Percentiles rank a stretch among this genome's conserved stretches.
Conservation (phyloP, 2,329 filamentous ascomycete species). For the Calonectria pauciramosa region DNA sequence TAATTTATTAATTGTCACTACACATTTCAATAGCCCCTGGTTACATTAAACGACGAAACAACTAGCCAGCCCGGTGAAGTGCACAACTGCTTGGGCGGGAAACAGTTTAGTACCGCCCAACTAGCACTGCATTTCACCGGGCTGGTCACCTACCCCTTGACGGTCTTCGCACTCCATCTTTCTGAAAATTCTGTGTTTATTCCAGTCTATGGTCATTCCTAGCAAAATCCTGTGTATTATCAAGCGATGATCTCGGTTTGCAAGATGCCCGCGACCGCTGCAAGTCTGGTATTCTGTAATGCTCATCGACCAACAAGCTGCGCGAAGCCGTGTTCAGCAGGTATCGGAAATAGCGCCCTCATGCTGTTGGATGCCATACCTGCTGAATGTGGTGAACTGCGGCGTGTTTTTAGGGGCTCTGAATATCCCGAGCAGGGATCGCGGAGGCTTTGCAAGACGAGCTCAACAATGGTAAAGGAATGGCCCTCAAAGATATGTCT, state of each 20-base stretch:
- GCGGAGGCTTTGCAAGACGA: not conserved
- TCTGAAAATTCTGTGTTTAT: not conserved
- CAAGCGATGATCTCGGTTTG: not conserved
- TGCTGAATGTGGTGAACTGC: not conserved
- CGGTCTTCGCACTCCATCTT: not conserved
- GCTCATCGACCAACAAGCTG: not conserved
- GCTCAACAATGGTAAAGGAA: not conserved
- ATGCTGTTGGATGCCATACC: not conserved
- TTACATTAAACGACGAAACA: not conserved
- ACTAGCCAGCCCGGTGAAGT: not conserved
- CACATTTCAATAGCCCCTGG: not conserved
- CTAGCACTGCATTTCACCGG: not conserved
- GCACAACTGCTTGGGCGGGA: not conserved
- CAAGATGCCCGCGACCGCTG: not conserved
- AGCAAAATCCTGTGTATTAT: not conserved
- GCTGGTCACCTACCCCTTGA: not conserved
- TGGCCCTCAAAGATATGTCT: not conserved
- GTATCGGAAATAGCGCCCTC: not conserved
- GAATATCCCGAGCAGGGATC: not conserved
- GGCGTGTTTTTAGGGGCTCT: not conserved
- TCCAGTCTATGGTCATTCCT: not conserved
- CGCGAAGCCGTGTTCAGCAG: not conserved
- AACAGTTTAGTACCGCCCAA: not conserved
- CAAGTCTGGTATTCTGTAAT: not conserved
- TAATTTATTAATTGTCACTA: not conserved